Conservation (phyloP, 179 eudicot species). For the Actinidia chinensis region DNA sequence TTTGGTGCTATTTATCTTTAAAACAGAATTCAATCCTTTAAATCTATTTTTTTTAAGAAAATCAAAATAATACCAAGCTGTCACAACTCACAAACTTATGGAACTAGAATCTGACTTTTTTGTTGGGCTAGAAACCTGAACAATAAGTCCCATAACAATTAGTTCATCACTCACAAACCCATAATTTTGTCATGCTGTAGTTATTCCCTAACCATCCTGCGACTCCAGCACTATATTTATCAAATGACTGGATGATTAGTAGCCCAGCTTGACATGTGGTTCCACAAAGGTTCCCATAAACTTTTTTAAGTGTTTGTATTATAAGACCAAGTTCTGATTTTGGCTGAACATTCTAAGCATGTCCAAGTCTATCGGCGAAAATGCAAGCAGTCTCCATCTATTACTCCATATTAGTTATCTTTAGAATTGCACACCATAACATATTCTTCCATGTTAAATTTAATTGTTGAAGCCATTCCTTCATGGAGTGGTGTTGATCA, state of each 20-base stretch:
- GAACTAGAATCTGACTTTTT: background rate
- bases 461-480: background rate
- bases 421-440: background rate
- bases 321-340: background rate
- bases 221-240: background rate
- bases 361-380: background rate
- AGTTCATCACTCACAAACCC: background rate
- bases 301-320: background rate
- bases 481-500: background rate
- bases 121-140: background rate
- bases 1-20: background rate
- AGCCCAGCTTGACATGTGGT: background rate
- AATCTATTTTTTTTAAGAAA: background rate
- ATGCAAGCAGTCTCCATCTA: background rate
- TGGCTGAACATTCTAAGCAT: background rate
- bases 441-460: background rate
- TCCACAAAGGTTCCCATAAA: background rate
- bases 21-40: background rate
- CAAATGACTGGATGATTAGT: background rate
- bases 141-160: background rate
- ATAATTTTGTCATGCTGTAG: background rate
- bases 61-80: background rate
- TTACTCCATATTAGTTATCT: background rate
- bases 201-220: background rate
- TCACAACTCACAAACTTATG: background rate